These are phyloP conservation scores for Colletotrichum falcatum DNA, from an alignment of 2,329 filamentous ascomycete species.

Conservation along the genomic window DNA sequence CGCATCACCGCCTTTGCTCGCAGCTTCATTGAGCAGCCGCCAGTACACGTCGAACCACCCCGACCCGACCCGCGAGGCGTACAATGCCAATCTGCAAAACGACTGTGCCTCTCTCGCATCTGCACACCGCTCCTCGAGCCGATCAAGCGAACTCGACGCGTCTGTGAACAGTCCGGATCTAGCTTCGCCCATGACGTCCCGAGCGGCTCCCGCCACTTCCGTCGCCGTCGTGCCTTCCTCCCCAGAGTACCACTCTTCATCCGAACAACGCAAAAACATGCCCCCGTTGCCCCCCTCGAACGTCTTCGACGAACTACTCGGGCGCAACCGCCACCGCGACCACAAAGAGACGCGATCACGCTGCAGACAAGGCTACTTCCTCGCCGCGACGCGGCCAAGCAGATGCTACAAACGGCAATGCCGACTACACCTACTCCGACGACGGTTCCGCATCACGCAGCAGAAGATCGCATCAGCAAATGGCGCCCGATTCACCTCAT, in stretches of 20 bases:
- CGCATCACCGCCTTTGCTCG: conserved; percentile 60
- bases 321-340: conserved; percentile 53
- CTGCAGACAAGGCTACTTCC: conserved; percentile 58
- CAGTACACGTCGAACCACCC: conserved; percentile 65
- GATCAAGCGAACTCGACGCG: conserved; percentile 63
- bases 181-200: conserved; percentile 61
- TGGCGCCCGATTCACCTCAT: conserved; percentile 54
- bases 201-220: conserved; percentile 58
- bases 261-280: conserved; percentile 69
- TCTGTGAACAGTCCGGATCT: conserved; percentile 49
- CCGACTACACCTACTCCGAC: conserved; percentile 46
- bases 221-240: conserved; percentile 54
- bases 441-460: conserved; percentile 55
- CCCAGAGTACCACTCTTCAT: conserved; percentile 57
- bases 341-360: conserved; percentile 59
- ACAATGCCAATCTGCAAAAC: conserved; percentile 65
- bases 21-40: conserved; percentile 58
- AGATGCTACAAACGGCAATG: conserved; percentile 53
- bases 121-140: conserved; percentile 66
- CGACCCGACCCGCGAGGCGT: conserved; percentile 66
- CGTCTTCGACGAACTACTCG: conserved; percentile 74
- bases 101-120: conserved; percentile 61
- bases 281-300: conserved; percentile 83
- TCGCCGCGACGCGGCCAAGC: conserved; percentile 56
- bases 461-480: conserved; percentile 53